phyloP scores from a whole-genome alignment of 495 filamentous ascomycete species.

The Podospora didyma region DNA sequence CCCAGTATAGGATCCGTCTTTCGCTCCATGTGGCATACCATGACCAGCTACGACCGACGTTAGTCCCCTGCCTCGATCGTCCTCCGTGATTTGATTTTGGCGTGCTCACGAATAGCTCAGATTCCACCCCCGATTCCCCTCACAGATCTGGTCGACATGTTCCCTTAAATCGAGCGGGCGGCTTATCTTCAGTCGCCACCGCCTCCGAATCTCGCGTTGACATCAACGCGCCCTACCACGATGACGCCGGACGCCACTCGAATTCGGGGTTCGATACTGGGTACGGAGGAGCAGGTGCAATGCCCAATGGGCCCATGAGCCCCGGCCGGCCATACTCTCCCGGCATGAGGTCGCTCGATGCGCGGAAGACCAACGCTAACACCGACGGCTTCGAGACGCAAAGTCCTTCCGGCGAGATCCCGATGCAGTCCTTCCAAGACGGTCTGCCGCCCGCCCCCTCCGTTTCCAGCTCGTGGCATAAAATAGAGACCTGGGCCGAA shows the following conservation, averaged over 20 bases:
- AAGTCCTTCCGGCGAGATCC: slow-evolving; percentile 73
- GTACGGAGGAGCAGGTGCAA: slow-evolving; percentile 32
- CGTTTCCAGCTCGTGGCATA: slow-evolving; percentile 81
- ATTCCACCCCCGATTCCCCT: slow-evolving; percentile 81
- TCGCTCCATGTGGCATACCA: slow-evolving; percentile 80
- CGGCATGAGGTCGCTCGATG: slow-evolving; percentile 73
- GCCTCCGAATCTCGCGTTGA: slow-evolving; percentile 74
- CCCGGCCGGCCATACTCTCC: slow-evolving; percentile 80
- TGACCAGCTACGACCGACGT: slow-evolving; percentile 71
- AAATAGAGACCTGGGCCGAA: slow-evolving; percentile 91
- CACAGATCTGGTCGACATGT: slow-evolving; percentile 80
- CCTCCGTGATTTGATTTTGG: background rate
- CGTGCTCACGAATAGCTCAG: slow-evolving; percentile 43
- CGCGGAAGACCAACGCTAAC: slow-evolving; percentile 54
- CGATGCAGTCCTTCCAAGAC: slow-evolving; percentile 93
- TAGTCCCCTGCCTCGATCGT: slow-evolving; percentile 32
- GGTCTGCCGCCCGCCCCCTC: slow-evolving; percentile 87
- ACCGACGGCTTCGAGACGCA: slow-evolving; percentile 61
- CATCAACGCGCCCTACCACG: slow-evolving; percentile 67
- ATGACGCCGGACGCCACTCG: slow-evolving; percentile 58
- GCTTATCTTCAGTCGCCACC: slow-evolving; percentile 73
- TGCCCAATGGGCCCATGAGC: slow-evolving; percentile 54
- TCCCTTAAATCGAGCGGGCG: slow-evolving; percentile 63
- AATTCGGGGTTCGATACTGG: slow-evolving; percentile 44
- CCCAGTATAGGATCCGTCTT: slow-evolving; percentile 24